phyloP scores from a whole-genome alignment of 306 rosid species.

The Gastrolobium villosum region DNA sequence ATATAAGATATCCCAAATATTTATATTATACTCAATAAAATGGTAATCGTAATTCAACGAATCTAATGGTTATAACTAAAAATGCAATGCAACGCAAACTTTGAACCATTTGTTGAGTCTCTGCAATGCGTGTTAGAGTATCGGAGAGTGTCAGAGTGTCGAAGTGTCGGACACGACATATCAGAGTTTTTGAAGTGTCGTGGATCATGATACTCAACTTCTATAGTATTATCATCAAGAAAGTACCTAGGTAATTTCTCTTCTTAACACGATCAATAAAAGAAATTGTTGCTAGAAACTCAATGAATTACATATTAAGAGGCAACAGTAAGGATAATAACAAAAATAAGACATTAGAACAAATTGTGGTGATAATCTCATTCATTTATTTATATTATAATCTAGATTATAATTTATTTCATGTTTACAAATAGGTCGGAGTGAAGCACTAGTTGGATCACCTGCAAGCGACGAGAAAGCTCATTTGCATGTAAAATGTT shows the following conservation, averaged over 20 bases:
- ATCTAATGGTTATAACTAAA: too few relatives aligned
- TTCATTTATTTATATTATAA: neutral
- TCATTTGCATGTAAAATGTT: conserved; percentile 87
- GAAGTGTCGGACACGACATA: too few relatives aligned
- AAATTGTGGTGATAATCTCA: neutral
- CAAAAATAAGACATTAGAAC: neutral
- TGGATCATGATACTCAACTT: neutral
- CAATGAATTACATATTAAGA: neutral
- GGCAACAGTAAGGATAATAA: too few relatives aligned
- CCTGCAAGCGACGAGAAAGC: conserved; percentile 82
- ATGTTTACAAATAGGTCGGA: neutral
- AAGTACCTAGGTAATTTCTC: neutral
- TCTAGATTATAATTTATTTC: neutral
- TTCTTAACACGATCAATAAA: neutral
- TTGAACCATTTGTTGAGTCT: too few relatives aligned
- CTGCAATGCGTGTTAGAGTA: too few relatives aligned
- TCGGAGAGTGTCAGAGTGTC: too few relatives aligned
- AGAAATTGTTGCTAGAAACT: neutral
- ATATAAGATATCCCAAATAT: too few relatives aligned
- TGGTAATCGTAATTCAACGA: too few relatives aligned
- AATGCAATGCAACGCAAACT: too few relatives aligned
- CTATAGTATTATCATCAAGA: neutral
- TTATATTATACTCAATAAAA: too few relatives aligned
- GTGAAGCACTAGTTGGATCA: conserved; percentile 38
- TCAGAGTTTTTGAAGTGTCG: too few relatives aligned